Conservation (phyloP, 2,329 filamentous ascomycete species). For the Curvularia lunata region DNA sequence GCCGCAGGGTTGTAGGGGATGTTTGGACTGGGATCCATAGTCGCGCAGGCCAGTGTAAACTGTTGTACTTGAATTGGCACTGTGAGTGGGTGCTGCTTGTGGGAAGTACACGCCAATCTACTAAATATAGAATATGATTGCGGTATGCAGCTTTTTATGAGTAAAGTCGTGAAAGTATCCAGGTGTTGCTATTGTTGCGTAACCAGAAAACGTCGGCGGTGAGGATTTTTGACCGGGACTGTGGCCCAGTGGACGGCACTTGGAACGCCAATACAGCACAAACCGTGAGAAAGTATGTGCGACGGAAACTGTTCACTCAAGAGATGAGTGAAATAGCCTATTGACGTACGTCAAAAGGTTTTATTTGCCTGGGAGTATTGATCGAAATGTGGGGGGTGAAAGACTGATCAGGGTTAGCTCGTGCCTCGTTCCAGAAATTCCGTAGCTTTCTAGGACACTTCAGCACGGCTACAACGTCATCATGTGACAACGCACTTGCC, state of each 20-base stretch:
- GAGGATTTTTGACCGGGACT: slow-evolving; percentile 18
- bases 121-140: not conserved
- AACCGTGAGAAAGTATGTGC: not conserved
- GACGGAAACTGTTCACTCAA: not conserved
- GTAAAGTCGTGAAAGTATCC: not conserved
- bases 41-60: not conserved
- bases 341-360: not conserved
- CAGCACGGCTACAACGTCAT: slow-evolving; percentile 11
- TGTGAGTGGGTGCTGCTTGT: not conserved
- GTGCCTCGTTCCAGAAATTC: slow-evolving; percentile 21
- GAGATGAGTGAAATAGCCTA: not conserved
- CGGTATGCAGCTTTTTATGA: not conserved
- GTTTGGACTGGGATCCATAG: slow-evolving; percentile 14
- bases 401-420: slow-evolving; percentile 10
- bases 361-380: not conserved
- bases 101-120: not conserved
- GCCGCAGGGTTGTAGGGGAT: slow-evolving; percentile 9
- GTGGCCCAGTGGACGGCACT: slow-evolving; percentile 7
- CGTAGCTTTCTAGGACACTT: slow-evolving; percentile 15
- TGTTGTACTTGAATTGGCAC: not conserved
- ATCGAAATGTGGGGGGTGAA: slow-evolving; percentile 6
- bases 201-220: slow-evolving; percentile 7
- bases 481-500: slow-evolving; percentile 12
- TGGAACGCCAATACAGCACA: slow-evolving; percentile 5
- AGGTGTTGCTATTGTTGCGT: slow-evolving; percentile 12